A percentile compares a stretch with the other conserved stretches of the same genome.
These are phyloP conservation scores for Mortierella alpina DNA, from an alignment of 192 early-diverging fungal genomes.

Conservation along the genomic window DNA sequence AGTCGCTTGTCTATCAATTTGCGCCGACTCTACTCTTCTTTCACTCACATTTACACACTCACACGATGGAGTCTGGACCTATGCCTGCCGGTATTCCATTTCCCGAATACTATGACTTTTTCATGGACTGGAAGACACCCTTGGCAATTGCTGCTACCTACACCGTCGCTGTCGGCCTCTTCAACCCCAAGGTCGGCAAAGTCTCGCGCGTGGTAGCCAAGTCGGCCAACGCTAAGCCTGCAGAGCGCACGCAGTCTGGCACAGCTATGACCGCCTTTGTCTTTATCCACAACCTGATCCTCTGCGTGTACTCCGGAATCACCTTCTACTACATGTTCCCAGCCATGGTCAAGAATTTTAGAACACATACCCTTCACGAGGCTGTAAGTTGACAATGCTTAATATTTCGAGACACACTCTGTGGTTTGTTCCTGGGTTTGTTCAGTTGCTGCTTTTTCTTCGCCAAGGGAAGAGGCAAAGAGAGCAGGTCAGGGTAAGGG, in stretches of 20 bases:
- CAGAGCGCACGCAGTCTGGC: slow-evolving; percentile 45
- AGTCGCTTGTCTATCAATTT: neutral
- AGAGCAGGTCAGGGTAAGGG: too few relatives aligned
- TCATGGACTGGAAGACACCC: slow-evolving; percentile 79
- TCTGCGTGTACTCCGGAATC: slow-evolving; percentile 77
- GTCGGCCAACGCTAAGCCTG: slow-evolving; percentile 54
- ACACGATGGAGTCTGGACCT: slow-evolving; percentile 45
- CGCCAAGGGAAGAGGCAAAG: neutral
- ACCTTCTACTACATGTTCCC: slow-evolving; percentile 75
- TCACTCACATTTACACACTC: neutral
- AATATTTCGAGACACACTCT: neutral
- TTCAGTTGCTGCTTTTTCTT: slow-evolving; percentile 9
- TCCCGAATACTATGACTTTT: slow-evolving; percentile 74
- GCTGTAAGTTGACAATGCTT: slow-evolving; percentile 63
- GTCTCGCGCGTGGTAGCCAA: slow-evolving; percentile 69
- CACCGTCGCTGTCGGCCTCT: slow-evolving; percentile 50
- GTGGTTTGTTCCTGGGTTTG: neutral
- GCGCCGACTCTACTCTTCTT: neutral
- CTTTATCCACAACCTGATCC: slow-evolving; percentile 78
- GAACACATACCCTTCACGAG: slow-evolving; percentile 57
- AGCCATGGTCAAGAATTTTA: slow-evolving; percentile 64
- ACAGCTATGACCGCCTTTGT: slow-evolving; percentile 77
- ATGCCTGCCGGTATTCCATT: slow-evolving; percentile 68
- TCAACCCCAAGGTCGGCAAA: slow-evolving; percentile 63
- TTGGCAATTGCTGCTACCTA: slow-evolving; percentile 66